These are phyloP conservation scores for Nelumbo lutea DNA, from an alignment of 164 flowering plant genomes.

Conservation along the genomic window DNA sequence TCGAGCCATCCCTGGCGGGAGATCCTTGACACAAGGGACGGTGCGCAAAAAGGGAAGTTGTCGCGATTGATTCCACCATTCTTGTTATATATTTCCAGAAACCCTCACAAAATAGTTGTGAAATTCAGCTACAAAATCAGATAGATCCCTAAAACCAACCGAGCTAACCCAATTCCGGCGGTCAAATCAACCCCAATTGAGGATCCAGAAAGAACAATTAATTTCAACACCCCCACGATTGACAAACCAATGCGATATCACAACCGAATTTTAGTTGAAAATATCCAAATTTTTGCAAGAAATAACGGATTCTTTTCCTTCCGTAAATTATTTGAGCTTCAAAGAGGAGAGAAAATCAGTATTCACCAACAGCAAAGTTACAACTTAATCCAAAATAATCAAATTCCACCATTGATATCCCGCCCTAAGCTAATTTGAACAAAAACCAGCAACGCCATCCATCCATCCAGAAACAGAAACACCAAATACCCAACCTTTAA, in stretches of 20 bases:
- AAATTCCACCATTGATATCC: conserved; percentile 15
- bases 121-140: background rate
- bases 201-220: too few species aligned
- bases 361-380: conserved; percentile 7
- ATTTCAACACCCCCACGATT: background rate
- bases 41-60: conserved; percentile 58
- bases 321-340: background rate
- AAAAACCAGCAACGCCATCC: conserved; percentile 15
- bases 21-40: conserved; percentile 33
- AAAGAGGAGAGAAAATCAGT: conserved; percentile 4
- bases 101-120: background rate
- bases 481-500: conserved; percentile 3
- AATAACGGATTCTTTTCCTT: background rate
- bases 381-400: conserved; percentile 2
- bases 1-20: conserved; percentile 24
- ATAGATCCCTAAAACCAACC: background rate
- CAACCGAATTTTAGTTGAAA: too few species aligned
- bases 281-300: too few species aligned
- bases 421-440: conserved; percentile 14
- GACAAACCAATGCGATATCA: background rate
- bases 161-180: too few species aligned
- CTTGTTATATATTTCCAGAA: background rate
- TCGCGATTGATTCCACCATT: conserved; percentile 69
- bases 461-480: conserved; percentile 5
- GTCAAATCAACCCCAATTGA: too few species aligned